Conservation (phyloP, 1,139 yeast species). For the Diutina neorugosa region DNA sequence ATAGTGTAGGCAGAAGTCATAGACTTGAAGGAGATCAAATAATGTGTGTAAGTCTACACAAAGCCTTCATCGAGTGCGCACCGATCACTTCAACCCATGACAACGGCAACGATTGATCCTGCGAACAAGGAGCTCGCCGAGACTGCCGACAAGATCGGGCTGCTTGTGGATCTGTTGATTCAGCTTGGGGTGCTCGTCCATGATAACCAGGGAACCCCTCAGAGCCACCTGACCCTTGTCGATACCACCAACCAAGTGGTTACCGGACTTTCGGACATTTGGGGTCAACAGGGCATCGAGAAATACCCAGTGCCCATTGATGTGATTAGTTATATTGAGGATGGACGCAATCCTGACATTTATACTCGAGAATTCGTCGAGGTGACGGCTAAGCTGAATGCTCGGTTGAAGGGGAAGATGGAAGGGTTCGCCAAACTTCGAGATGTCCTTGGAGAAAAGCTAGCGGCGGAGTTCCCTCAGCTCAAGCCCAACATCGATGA, state of each 20-base stretch:
- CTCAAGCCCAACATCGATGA: conserved; percentile 40
- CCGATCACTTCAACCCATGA: not conserved
- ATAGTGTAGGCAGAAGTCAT: too few species aligned
- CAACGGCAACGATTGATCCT: conserved; percentile 2
- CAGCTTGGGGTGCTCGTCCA: conserved; percentile 87
- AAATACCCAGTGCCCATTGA: conserved; percentile 58
- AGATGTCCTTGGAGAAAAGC: conserved; percentile 55
- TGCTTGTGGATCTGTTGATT: conserved; percentile 70
- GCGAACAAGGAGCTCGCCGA: conserved; percentile 30
- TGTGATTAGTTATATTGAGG: conserved; percentile 77
- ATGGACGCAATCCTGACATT: conserved; percentile 93
- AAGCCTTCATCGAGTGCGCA: not conserved
- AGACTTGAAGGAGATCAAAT: too few species aligned
- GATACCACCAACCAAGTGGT: conserved; percentile 31
- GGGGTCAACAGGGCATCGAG: conserved; percentile 5
- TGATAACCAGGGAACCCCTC: conserved; percentile 77
- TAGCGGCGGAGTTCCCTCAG: conserved; percentile 69
- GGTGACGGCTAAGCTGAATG: conserved; percentile 79
- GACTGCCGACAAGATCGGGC: conserved; percentile 50
- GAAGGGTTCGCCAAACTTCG: conserved; percentile 45
- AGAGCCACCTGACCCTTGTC: conserved; percentile 31
- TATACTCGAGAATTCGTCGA: conserved; percentile 95
- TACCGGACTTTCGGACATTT: conserved; percentile 4
- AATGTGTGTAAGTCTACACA: too few species aligned
- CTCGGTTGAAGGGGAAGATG: conserved; percentile 76